Evolutionary conservation across 2,329 filamentous ascomycete species (phyloP).

Genomic region (Calycina herbarum): DNA sequence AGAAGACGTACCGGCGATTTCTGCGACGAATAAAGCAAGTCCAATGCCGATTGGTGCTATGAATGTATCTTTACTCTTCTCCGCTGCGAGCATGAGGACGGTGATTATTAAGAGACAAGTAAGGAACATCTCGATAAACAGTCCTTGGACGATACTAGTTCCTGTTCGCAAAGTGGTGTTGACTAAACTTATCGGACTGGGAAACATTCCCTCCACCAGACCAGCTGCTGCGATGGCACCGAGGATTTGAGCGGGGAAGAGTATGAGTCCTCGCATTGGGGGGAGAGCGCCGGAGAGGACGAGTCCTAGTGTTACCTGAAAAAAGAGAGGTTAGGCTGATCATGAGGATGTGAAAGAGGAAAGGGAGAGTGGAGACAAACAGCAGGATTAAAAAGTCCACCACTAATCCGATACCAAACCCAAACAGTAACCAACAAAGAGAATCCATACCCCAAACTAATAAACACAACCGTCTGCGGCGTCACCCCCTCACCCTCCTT

Average conservation of each 20-base stretch:
- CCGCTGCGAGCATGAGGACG: conserved; percentile 57
- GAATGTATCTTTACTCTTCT: conserved; percentile 73
- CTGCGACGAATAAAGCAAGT: conserved; percentile 63
- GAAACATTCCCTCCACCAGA: conserved; percentile 44
- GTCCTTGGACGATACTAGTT: conserved; percentile 43
- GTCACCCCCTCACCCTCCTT: neutral
- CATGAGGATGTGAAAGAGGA: neutral
- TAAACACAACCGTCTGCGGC: conserved; percentile 41
- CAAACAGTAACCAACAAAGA: conserved; percentile 55
- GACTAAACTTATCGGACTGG: conserved; percentile 42
- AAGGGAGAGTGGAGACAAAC: conserved; percentile 22
- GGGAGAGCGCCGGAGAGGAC: conserved; percentile 36
- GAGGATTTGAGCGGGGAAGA: conserved; percentile 36
- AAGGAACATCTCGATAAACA: conserved; percentile 49
- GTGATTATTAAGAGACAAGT: conserved; percentile 48
- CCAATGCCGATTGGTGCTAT: conserved; percentile 73
- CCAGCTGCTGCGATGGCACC: conserved; percentile 40
- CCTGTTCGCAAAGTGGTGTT: conserved; percentile 42
- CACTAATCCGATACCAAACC: conserved; percentile 56
- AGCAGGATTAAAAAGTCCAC: conserved; percentile 40
- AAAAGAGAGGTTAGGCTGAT: no score
- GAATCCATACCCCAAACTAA: conserved; percentile 33
- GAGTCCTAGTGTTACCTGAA: conserved; percentile 41
- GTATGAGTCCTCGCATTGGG: conserved; percentile 31
- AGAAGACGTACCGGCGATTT: conserved; percentile 23